phyloP scores from a whole-genome alignment of 148 eudicot genomes.

The Rheum nobile region DNA sequence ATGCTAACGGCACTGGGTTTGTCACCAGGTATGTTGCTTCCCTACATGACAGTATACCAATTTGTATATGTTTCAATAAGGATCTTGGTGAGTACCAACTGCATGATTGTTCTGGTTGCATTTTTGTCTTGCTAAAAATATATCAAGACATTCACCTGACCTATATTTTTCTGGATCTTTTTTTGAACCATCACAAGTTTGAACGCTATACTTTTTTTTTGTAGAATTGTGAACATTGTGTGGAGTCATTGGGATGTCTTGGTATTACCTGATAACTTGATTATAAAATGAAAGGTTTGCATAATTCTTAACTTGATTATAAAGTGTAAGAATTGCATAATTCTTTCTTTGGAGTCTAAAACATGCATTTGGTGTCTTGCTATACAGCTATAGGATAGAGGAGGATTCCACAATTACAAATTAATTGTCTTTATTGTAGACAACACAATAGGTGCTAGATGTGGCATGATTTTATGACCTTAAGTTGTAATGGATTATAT shows the following conservation, averaged over 20 bases:
- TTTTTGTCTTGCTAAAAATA: neutral
- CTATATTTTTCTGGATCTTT: neutral
- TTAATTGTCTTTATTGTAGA: neutral
- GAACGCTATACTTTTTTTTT: neutral
- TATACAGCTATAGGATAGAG: neutral
- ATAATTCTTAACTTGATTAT: neutral
- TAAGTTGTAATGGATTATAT: neutral
- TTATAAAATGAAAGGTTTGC: neutral
- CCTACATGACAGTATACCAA: neutral
- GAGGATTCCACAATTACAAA: neutral
- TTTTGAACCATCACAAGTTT: neutral
- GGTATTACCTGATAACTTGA: neutral
- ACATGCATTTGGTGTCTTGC: neutral
- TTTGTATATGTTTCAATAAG: neutral
- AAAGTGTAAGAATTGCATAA: neutral
- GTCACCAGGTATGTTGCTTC: constrained; percentile 60
- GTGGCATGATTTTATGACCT: neutral
- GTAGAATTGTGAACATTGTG: neutral
- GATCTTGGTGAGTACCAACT: neutral
- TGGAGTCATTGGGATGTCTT: neutral
- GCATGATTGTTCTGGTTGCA: neutral
- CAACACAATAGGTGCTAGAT: neutral
- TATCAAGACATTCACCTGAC: neutral
- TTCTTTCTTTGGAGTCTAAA: neutral
- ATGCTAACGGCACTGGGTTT: constrained; percentile 49